Percentiles rank a stretch among this genome's conserved stretches.
These are phyloP conservation scores for Gymnopilus dilepis DNA, from an alignment of 768 basidiomycete genomes.

Conservation along the genomic window DNA sequence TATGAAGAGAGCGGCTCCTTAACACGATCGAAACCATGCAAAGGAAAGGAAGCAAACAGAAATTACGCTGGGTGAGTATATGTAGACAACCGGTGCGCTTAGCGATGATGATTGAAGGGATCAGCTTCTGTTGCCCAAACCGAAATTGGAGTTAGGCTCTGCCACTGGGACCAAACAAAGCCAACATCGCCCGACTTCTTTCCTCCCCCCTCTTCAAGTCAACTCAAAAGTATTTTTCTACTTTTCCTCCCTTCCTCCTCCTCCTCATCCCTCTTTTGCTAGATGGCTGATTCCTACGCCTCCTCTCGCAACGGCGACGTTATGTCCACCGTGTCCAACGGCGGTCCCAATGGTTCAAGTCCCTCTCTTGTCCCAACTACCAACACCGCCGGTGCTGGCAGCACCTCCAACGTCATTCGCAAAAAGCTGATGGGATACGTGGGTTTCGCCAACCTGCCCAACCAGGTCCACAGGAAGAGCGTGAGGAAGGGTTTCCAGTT, in stretches of 20 bases:
- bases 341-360: constrained; percentile 64
- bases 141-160: constrained; percentile 45
- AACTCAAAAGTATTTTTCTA: constrained; percentile 56
- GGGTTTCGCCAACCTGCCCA: constrained; percentile 96
- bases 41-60: constrained; percentile 22
- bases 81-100: neutral
- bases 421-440: constrained; percentile 97
- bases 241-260: constrained; percentile 35
- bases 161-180: constrained; percentile 52
- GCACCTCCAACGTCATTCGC: constrained; percentile 60
- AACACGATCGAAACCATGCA: constrained; percentile 1
- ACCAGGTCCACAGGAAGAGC: constrained; percentile 99
- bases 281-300: constrained; percentile 81
- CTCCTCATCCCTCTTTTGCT: constrained; percentile 29
- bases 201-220: constrained; percentile 57
- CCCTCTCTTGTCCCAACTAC: constrained; percentile 56
- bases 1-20: neutral
- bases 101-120: constrained; percentile 21
- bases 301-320: constrained; percentile 71
- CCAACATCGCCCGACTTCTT: constrained; percentile 54
- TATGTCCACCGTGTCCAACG: constrained; percentile 64
- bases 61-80: constrained; percentile 38
- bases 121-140: constrained; percentile 55
- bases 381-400: constrained; percentile 39
- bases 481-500: constrained; percentile 99